These are phyloP conservation scores for Vigna hirtella DNA, from an alignment of 306 rosid species.

Conservation along the genomic window DNA sequence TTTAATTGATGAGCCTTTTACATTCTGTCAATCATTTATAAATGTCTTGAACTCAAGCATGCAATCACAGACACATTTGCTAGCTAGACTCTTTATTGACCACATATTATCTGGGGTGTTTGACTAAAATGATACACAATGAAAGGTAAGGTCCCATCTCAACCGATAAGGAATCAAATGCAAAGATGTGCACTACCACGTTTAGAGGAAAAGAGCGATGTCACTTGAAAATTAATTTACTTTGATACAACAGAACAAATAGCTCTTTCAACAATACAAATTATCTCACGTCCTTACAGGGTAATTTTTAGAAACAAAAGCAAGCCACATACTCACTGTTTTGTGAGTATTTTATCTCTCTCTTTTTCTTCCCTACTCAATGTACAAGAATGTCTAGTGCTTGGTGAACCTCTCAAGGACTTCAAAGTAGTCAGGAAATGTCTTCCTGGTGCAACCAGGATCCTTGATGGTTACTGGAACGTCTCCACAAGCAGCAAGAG, in stretches of 20 bases:
- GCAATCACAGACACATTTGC: conserved; percentile 21
- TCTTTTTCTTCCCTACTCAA: conserved; percentile 33
- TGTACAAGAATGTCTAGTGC: conserved; percentile 55
- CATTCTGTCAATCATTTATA: background rate
- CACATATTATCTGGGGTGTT: conserved; percentile 2
- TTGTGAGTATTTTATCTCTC: conserved; percentile 44
- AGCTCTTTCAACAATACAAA: conserved; percentile 43
- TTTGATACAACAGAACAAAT: conserved; percentile 44
- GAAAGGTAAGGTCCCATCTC: conserved; percentile 1
- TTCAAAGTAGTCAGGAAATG: conserved; percentile 96
- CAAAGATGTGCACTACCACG: background rate
- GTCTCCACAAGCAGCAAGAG: conserved; percentile 94
- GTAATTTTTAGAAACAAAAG: conserved; percentile 35
- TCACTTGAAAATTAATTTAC: conserved; percentile 20
- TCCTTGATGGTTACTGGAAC: conserved; percentile 96
- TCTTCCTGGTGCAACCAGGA: conserved; percentile 97
- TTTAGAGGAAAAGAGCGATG: background rate
- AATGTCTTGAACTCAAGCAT: conserved; percentile 4
- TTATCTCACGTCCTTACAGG: conserved; percentile 18
- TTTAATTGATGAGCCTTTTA: background rate
- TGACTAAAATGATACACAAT: conserved; percentile 5
- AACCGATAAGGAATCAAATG: conserved; percentile 3
- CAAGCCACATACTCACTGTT: conserved; percentile 46
- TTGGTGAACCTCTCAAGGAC: conserved; percentile 81
- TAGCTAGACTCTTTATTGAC: background rate